Evolutionary conservation across 768 basidiomycete genomes (phyloP), one percentile per base, ranked within the genome.

Genomic region (Lenzites betulinus): DNA sequence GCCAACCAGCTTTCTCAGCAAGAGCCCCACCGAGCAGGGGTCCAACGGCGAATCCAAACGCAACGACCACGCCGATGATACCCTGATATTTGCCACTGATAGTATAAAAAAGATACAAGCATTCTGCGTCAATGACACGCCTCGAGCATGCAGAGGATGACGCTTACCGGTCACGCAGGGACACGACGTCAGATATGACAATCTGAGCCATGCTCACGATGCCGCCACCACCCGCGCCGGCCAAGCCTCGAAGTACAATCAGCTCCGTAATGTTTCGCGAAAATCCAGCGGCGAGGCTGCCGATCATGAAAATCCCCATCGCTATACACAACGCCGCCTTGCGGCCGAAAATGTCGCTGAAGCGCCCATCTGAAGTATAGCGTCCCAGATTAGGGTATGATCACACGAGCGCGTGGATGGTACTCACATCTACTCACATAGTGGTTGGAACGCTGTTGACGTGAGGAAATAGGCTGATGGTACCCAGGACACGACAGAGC

Each of bases 61-160:
- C 84, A 16, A 83, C 77, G 13, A 83, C 78, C 5, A 79, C 83
- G 3, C 85, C 83, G 22, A 88, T 85, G 36, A 90, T 87, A 1
- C 90, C 90, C 65, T 89, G 87, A 66, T 90, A 92, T 73, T 90
- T 90, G 25, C 89, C 89, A 63, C 85, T 86, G 62, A 18, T 50
- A 52, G 42, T 38, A 11, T 18, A 26, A 30, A 18, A 41, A 22
- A 25, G 44, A 44, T 26, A 6, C 33, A 8, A 15, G 25, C 50
- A 38, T 35, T 20, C 16, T 30, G n/a, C 12, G 18, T 7, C 35
- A 9, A 25, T 51, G 28, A 44, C 7, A 26, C 51, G 2, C 11
- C 30, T 4, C 11, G 30, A 33, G 11, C 30, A 33, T 33, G 30
- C 30, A 4, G 11, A 33, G 3, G 11, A 41, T 56, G 41, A 23